Evolutionary conservation across 2,329 filamentous ascomycete species (phyloP).

Genomic region (Aspergillus sp.): DNA sequence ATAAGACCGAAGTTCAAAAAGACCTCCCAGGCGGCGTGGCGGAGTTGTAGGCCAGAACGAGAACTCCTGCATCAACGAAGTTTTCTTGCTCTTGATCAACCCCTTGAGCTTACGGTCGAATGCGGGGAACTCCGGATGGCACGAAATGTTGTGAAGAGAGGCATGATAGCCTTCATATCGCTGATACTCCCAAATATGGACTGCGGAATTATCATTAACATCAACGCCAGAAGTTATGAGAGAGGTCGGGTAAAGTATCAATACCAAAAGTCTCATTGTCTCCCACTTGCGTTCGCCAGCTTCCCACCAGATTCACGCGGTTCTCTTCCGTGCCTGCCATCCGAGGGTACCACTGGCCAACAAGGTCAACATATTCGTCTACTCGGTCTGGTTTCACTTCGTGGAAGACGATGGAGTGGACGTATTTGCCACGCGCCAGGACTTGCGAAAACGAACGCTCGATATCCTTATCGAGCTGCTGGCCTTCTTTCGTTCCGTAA

Average conservation of each 20-base stretch:
- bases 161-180: conserved; percentile 94
- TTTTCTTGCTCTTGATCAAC: conserved; percentile 81
- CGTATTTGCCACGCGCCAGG: conserved; percentile 92
- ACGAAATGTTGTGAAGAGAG: conserved; percentile 80
- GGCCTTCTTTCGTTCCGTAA: conserved; percentile 94
- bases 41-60: conserved; percentile 98
- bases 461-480: conserved; percentile 91
- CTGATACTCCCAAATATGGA: conserved; percentile 99
- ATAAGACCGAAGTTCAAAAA: conserved; percentile 96
- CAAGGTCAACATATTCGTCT: conserved; percentile 87
- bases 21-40: conserved; percentile 81
- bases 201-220: conserved; percentile 53
- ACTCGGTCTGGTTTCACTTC: conserved; percentile 93
- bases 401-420: conserved; percentile 96
- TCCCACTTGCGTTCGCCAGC: conserved; percentile 96
- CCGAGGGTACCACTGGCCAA: conserved; percentile 87
- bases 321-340: conserved; percentile 84
- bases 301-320: conserved; percentile 93
- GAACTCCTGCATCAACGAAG: conserved; percentile 98
- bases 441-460: conserved; percentile 95
- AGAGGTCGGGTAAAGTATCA: conserved; percentile 28
- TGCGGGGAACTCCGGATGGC: conserved; percentile 76
- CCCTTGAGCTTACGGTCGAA: conserved; percentile 83
- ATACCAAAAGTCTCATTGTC: conserved; percentile 95
- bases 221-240: neutral